These are phyloP conservation scores for Tanacetum coccineum DNA, from an alignment of 129 eudicot genomes.

Conservation along the genomic window DNA sequence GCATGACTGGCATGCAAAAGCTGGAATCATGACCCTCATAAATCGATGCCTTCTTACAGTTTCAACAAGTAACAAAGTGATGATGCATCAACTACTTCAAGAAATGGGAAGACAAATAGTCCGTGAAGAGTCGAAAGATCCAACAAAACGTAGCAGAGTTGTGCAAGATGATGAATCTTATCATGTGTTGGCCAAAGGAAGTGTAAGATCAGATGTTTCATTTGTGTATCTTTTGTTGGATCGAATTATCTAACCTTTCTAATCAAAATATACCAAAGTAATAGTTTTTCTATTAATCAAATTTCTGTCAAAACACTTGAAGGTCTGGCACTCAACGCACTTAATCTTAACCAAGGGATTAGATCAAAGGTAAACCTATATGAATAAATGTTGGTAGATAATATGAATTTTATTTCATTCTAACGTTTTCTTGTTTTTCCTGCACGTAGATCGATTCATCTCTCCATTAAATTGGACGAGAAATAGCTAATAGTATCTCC, in stretches of 20 bases:
- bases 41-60: background rate
- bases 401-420: too few relatives aligned
- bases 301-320: background rate
- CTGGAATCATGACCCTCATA: background rate
- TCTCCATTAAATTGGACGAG: too few relatives aligned
- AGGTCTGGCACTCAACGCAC: too few relatives aligned
- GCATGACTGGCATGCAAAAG: background rate
- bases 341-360: too few relatives aligned
- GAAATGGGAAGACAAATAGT: background rate
- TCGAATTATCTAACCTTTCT: too few relatives aligned
- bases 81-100: background rate
- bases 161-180: background rate
- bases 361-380: slow-evolving; percentile 5
- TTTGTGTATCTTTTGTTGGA: background rate
- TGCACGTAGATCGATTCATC: too few relatives aligned
- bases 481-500: too few relatives aligned
- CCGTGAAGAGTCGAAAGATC: background rate
- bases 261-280: background rate
- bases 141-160: background rate
- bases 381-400: background rate
- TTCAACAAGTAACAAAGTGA: background rate
- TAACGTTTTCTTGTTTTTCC: too few relatives aligned
- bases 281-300: too few relatives aligned
- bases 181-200: background rate
- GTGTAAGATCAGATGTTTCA: background rate